Evolutionary conservation across 495 filamentous ascomycete genomes (phyloP), one percentile per base, ranked within the genome.

Genomic region (Penicillium psychrofluorescens): DNA sequence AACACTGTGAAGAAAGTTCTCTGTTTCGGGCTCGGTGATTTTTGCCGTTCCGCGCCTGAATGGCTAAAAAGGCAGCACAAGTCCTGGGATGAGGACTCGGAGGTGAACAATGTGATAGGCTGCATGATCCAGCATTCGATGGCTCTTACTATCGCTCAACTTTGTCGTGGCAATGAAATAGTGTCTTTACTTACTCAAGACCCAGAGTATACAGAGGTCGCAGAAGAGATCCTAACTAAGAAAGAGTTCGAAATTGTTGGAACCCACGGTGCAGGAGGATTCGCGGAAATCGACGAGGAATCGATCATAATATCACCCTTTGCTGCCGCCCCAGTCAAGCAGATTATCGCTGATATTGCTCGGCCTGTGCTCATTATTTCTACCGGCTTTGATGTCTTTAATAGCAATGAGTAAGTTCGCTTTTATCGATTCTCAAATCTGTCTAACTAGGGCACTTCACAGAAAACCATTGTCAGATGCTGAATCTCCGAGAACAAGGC

Each of bases 11-110:
- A 59, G 36, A 66, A 69, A 41, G 48, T 68, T 46, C 41, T 69
- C 32, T 67, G 65, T 48, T 69, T 67, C 35, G 62, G 62, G 35
- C 50, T 69, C 37, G 62, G 65, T 48, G 58, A 68, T 42, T 53
- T 66, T 46, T 56, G 52, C 48, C 52, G 43, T 43, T 49, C 56
- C 41, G 53, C 56, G 12, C 54, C 55, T 48, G 50, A 62, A 40
- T 62, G 58, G 61, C 44, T 55, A 35, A 64, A 58, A 41, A 48
- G 35, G 43, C 43, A 54, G 37, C 55, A 56, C 36, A 49, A 46
- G 41, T 58, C 44, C 41, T 55, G 41, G 54, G 50, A 63, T 57
- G 49, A 50, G 39, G 55, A 40, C 41, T 57, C 39, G 47, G 62
- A 58, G 27, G 45, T 58, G 36, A 43, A 61, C 48, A 48, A 46